Evolutionary conservation across 768 basidiomycete species (phyloP).

Genomic region (Gyrodon lividus): DNA sequence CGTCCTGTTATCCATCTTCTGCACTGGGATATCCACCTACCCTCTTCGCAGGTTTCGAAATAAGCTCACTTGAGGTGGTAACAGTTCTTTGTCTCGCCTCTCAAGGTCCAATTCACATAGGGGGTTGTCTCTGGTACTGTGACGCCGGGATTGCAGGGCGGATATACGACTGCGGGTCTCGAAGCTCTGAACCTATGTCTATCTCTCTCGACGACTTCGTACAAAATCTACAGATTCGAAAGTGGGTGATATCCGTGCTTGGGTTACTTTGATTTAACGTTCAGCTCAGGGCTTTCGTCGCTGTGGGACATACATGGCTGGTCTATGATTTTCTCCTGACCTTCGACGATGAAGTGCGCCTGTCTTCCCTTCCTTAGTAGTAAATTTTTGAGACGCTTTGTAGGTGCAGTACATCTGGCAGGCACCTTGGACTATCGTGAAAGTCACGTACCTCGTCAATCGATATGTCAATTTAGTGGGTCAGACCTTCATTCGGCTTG

Average conservation of each 20-base stretch:
- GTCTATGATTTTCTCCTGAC: constrained; percentile 10
- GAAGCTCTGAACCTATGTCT: neutral
- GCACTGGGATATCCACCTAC: neutral
- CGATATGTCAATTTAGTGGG: constrained; percentile 6
- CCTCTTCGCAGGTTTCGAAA: neutral
- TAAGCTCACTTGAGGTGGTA: neutral
- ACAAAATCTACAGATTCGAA: neutral
- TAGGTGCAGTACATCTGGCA: constrained; percentile 8
- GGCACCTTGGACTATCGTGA: constrained; percentile 6
- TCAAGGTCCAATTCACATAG: neutral
- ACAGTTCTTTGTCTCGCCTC: neutral
- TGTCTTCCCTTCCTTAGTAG: neutral
- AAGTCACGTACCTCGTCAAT: constrained; percentile 4
- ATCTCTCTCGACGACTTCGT: neutral
- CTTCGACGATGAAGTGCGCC: constrained; percentile 6
- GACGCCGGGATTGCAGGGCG: neutral
- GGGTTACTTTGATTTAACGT: neutral
- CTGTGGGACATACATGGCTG: constrained; percentile 5
- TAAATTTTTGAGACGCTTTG: neutral
- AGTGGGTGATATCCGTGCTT: neutral
- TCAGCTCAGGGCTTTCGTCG: constrained; percentile 1
- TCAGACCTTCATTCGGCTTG: constrained; percentile 1
- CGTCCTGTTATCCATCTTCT: neutral
- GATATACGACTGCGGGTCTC: neutral
- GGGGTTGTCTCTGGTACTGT: neutral